Evolutionary conservation across 2,329 filamentous ascomycete species (phyloP).

Genomic region (Nothopassalora personata): DNA sequence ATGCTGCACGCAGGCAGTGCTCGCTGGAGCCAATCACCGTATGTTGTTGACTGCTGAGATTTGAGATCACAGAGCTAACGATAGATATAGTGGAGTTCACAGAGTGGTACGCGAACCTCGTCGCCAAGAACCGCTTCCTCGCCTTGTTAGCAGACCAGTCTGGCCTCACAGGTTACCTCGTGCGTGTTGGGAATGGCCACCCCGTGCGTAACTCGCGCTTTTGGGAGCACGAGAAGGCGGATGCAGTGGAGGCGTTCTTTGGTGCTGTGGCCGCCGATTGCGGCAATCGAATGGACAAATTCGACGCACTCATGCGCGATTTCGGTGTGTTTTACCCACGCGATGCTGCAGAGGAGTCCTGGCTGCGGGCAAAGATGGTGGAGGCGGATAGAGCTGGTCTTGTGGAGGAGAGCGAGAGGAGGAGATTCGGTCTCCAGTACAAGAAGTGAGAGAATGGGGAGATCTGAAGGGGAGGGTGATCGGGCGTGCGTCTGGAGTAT

Average conservation of each 20-base stretch:
- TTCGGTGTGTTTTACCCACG: neutral
- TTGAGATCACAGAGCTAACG: too few species aligned
- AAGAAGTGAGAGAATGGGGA: neutral
- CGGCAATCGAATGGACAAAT: neutral
- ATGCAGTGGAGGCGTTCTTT: neutral
- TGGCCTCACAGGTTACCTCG: neutral
- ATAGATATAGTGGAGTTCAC: neutral
- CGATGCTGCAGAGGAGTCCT: neutral
- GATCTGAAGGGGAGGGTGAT: neutral
- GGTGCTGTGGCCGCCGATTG: neutral
- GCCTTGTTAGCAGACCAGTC: neutral
- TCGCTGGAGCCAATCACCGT: too few species aligned
- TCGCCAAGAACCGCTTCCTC: neutral
- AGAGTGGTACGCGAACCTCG: neutral
- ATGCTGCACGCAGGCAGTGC: too few species aligned
- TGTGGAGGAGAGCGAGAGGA: neutral
- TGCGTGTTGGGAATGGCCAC: neutral
- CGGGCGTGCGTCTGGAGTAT: neutral
- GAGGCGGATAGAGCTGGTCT: neutral
- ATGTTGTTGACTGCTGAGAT: too few species aligned
- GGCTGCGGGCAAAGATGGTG: neutral
- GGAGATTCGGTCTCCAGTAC: neutral
- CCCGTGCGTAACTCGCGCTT: neutral
- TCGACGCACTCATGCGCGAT: neutral
- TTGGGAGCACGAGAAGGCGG: neutral